Conservation (phyloP, 164 flowering plant species). For the Magnolia kwangsiensis region DNA sequence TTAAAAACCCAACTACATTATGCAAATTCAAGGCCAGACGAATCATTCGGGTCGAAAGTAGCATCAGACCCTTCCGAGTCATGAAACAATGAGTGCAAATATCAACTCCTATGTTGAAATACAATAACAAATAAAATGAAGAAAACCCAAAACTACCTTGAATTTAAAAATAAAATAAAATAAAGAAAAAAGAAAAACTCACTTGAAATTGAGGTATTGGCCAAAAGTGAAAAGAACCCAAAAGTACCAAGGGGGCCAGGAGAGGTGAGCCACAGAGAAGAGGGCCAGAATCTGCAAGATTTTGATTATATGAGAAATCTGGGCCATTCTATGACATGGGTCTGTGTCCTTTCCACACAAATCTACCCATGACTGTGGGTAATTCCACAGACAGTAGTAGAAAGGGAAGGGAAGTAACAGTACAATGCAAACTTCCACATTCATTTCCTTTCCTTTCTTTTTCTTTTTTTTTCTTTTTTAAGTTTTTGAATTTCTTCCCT, state of each 20-base stretch:
- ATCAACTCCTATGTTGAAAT: too few species aligned
- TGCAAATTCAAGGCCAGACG: too few species aligned
- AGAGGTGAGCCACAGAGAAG: conserved; percentile 58
- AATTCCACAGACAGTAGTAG: conserved; percentile 76
- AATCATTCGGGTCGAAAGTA: too few species aligned
- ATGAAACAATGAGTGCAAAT: too few species aligned
- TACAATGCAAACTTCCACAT: conserved; percentile 44
- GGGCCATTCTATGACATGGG: conserved; percentile 77
- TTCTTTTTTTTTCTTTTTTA: not conserved
- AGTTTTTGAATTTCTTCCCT: not conserved
- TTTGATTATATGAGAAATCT: conserved; percentile 65
- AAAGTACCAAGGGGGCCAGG: conserved; percentile 85
- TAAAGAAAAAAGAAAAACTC: not conserved
- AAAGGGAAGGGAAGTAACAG: conserved; percentile 71
- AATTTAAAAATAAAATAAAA: not conserved
- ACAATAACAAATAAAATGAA: not conserved
- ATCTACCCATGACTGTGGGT: conserved; percentile 73
- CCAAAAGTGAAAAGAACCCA: conserved; percentile 74
- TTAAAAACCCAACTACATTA: too few species aligned
- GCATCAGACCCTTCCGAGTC: too few species aligned
- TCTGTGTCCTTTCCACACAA: conserved; percentile 63
- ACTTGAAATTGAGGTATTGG: conserved; percentile 95
- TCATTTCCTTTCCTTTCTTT: conserved; percentile 34
- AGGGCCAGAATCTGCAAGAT: conserved; percentile 68
- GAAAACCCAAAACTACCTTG: not conserved